A percentile compares a stretch with the other conserved stretches of the same genome.
These are phyloP conservation scores for Tylopilus rubrobrunneus DNA, from an alignment of 768 basidiomycete genomes.

Conservation along the genomic window DNA sequence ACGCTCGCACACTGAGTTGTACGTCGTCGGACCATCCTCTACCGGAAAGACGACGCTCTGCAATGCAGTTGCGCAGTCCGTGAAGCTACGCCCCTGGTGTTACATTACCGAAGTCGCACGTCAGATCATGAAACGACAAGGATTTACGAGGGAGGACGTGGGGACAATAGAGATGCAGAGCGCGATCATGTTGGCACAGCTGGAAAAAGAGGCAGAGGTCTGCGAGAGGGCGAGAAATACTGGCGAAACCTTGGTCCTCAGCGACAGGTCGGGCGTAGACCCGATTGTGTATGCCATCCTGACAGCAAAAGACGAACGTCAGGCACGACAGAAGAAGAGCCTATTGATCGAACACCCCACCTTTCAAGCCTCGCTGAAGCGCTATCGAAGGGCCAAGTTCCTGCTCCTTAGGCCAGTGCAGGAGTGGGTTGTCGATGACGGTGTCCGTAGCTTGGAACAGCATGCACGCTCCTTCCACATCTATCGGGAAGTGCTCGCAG, in stretches of 20 bases:
- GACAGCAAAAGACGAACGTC: constrained; percentile 36
- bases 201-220: constrained; percentile 39
- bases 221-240: constrained; percentile 11
- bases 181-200: constrained; percentile 57
- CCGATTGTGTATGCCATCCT: constrained; percentile 59
- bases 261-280: constrained; percentile 65
- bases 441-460: constrained; percentile 53
- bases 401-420: constrained; percentile 51
- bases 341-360: constrained; percentile 33
- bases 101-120: constrained; percentile 63
- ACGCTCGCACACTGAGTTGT: constrained; percentile 27
- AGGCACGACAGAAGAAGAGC: constrained; percentile 34
- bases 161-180: constrained; percentile 55
- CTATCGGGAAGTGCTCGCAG: constrained; percentile 38
- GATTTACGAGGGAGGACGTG: constrained; percentile 51
- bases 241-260: constrained; percentile 38
- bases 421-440: constrained; percentile 64
- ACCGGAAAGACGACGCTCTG: constrained; percentile 72
- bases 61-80: constrained; percentile 41
- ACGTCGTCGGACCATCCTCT: constrained; percentile 55
- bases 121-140: constrained; percentile 47
- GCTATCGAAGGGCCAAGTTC: constrained; percentile 47
- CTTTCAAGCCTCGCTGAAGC: constrained; percentile 40
- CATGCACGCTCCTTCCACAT: constrained; percentile 37
- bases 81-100: constrained; percentile 36